Evolutionary conservation across 306 rosid species (phyloP).

Genomic region (Malus fusca): DNA sequence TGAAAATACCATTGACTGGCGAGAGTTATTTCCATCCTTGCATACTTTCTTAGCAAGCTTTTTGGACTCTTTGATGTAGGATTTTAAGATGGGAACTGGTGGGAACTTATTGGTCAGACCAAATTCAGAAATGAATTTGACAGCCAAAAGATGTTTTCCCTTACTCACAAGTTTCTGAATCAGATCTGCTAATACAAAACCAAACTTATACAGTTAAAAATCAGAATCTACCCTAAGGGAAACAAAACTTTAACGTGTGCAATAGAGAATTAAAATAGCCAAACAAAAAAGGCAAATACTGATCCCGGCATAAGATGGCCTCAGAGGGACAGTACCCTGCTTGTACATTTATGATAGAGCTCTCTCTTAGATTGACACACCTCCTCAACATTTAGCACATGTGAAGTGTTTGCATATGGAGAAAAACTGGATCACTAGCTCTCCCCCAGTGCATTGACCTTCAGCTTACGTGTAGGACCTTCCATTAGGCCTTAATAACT

Average conservation of each 20-base stretch:
- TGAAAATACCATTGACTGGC: slow-evolving; percentile 46
- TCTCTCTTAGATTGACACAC: neutral
- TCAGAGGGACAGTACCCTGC: neutral
- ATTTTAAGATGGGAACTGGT: slow-evolving; percentile 60
- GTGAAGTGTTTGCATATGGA: neutral
- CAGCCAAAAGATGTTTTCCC: slow-evolving; percentile 56
- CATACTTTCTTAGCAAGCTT: slow-evolving; percentile 37
- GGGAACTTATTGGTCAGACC: slow-evolving; percentile 58
- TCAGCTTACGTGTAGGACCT: neutral
- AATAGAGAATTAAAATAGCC: neutral
- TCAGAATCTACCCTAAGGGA: neutral
- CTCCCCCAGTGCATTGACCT: neutral
- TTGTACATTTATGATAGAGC: too few relatives aligned
- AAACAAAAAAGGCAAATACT: neutral
- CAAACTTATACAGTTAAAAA: neutral
- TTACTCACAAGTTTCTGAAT: slow-evolving; percentile 48
- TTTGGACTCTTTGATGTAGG: slow-evolving; percentile 46
- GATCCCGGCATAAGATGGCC: neutral
- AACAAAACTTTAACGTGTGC: neutral
- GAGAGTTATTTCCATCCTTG: slow-evolving; percentile 48
- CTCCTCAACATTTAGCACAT: neutral
- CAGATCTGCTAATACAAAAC: slow-evolving; percentile 48
- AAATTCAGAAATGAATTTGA: slow-evolving; percentile 60
- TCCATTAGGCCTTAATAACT: neutral
- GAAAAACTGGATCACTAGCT: neutral